Percentiles rank a stretch among this genome's conserved stretches.
phyloP scores from a whole-genome alignment of 2,329 filamentous ascomycete genomes.

The Apiospora aurea region DNA sequence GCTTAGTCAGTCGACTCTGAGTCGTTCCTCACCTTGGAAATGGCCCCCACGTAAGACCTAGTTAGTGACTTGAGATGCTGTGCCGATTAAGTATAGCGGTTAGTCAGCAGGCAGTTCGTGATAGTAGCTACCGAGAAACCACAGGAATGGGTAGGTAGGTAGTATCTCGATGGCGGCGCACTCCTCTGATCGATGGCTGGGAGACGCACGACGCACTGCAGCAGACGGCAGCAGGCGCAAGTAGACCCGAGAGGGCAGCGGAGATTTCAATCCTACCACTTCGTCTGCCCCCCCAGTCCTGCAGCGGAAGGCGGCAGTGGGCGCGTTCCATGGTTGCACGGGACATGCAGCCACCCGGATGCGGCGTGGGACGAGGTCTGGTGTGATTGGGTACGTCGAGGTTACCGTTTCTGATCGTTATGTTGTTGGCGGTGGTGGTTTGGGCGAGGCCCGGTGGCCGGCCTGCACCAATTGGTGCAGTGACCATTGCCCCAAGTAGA shows the following conservation, averaged over 20 bases:
- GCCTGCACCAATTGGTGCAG: not conserved
- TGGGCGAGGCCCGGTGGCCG: not conserved
- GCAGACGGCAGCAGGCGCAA: not conserved
- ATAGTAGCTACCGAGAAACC: not conserved
- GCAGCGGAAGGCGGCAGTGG: not conserved
- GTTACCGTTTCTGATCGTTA: not conserved
- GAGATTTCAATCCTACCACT: slow-evolving; percentile 8
- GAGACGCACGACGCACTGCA: slow-evolving; percentile 1
- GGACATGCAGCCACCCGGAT: not conserved
- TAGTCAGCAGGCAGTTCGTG: not conserved
- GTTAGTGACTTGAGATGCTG: not conserved
- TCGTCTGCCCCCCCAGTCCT: not conserved
- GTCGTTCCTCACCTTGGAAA: not conserved
- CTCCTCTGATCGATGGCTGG: slow-evolving; percentile 2
- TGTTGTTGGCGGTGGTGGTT: not conserved
- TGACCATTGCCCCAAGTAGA: slow-evolving; percentile 8
- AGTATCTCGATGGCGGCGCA: slow-evolving; percentile 5
- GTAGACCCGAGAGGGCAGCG: slow-evolving; percentile 14
- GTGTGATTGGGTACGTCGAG: not conserved
- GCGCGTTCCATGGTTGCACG: not conserved
- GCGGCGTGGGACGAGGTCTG: not conserved
- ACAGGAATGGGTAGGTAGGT: not conserved
- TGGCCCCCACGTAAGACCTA: not conserved
- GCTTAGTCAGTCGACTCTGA: not conserved
- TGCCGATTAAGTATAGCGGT: not conserved